Evolutionary conservation across 768 basidiomycete genomes (phyloP).

Genomic region (Podaxis sp.): DNA sequence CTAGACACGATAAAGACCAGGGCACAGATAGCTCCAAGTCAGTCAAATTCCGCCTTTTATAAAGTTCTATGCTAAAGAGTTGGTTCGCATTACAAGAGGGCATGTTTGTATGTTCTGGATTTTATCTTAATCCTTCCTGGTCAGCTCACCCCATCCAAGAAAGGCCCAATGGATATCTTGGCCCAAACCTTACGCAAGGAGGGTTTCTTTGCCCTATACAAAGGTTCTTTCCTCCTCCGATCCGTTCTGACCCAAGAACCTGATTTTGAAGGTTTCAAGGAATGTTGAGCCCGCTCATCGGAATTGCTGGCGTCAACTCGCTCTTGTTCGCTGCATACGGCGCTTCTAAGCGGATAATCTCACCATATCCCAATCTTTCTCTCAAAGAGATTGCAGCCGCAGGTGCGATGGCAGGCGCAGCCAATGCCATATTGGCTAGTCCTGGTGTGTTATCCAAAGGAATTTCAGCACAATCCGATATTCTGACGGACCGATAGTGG

Average conservation of each 20-base stretch:
- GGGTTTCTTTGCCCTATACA: slow-evolving; percentile 92
- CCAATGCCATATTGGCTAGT: slow-evolving; percentile 86
- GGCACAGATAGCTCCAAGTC: slow-evolving; percentile 84
- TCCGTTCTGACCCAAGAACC: neutral
- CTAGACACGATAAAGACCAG: slow-evolving; percentile 88
- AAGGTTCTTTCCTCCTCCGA: slow-evolving; percentile 50
- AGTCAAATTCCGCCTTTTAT: slow-evolving; percentile 21
- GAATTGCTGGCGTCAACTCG: slow-evolving; percentile 95
- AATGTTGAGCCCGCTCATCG: slow-evolving; percentile 87
- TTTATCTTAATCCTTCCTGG: neutral
- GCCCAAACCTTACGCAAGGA: slow-evolving; percentile 81
- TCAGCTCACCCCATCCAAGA: slow-evolving; percentile 41
- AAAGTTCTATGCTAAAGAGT: slow-evolving; percentile 3
- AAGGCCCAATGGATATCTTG: slow-evolving; percentile 92
- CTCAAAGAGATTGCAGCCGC: slow-evolving; percentile 79
- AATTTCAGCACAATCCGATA: neutral
- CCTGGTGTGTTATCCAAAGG: slow-evolving; percentile 53
- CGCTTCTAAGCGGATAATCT: slow-evolving; percentile 76
- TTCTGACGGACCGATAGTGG: slow-evolving; percentile 46
- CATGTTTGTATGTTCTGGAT: slow-evolving; percentile 72
- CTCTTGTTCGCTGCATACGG: slow-evolving; percentile 91
- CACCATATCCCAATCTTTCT: slow-evolving; percentile 84
- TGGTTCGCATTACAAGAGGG: slow-evolving; percentile 52
- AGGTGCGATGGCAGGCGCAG: slow-evolving; percentile 90
- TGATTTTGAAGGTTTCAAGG: slow-evolving; percentile 41